phyloP scores from a whole-genome alignment of 345 rosid genomes.

The Rhodamnia rubescens region DNA sequence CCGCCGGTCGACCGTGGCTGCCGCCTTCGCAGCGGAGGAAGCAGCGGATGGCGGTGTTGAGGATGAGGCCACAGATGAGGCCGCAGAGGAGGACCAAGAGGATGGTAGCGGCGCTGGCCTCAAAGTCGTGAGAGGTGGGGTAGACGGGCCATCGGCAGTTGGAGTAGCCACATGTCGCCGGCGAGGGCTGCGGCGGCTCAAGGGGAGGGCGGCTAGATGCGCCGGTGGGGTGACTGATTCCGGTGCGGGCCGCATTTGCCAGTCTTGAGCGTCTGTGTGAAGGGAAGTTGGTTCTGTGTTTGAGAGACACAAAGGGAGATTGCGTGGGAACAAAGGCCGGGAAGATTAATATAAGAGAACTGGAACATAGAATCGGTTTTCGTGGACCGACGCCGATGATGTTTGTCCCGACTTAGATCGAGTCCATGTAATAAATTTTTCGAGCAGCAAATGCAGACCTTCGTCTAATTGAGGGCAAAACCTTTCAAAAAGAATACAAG shows the following conservation, averaged over 20 bases:
- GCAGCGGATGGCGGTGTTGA: conserved; percentile 59
- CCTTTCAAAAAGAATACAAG: not conserved
- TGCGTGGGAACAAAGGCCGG: not conserved
- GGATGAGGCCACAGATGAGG: conserved; percentile 45
- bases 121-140: conserved; percentile 23
- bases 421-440: not conserved
- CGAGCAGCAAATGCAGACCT: not conserved
- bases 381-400: not conserved
- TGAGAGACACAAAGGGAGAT: not conserved
- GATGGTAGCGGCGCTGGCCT: conserved; percentile 34
- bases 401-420: not conserved
- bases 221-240: not conserved
- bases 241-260: conserved; percentile 2
- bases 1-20: not conserved
- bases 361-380: not conserved
- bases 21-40: conserved; percentile 14
- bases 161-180: conserved; percentile 7
- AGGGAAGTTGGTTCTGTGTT: not conserved
- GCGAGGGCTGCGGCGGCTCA: conserved; percentile 9
- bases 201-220: not conserved
- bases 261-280: not conserved
- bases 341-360: not conserved
- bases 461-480: not conserved
- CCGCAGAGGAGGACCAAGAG: conserved; percentile 49
- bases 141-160: conserved; percentile 34